Evolutionary conservation across 129 eudicot species (phyloP), one percentile per base, ranked within the genome.

Genomic region (Sambucus nigra): DNA sequence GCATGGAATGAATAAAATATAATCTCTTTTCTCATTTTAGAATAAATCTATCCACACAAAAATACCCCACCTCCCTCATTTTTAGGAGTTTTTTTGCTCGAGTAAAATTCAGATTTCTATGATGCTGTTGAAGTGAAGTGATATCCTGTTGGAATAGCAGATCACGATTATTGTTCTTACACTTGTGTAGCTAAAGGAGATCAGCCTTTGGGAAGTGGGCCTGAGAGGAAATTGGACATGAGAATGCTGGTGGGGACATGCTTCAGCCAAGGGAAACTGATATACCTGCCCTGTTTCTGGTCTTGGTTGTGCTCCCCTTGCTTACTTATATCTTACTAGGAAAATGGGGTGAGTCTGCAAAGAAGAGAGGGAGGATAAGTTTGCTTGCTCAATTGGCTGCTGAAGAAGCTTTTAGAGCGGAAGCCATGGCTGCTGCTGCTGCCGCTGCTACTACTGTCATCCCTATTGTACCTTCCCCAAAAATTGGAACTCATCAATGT

Each of bases 231-330:
- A 56, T 71, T 80, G 85, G 97, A 57, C 77, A 88, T 88, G 97
- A 88, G 80, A 84, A 48, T 73, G 81, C 78, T 76, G 77, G 80
- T 70, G 68, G 35, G 80, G 92, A 70, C 80, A 88, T 88, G 97
- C 88, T 88, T 69, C 70, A 78, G 82, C 80, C 86, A 80, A 78
- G 81, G 77, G 87, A 81, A 80, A 65, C 77, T 61, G 87, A 84
- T 78, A 56, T 84, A 72, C 74, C 82, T 21, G 74, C 68, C 53
- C 71, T 84, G 40, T 71, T 88, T 76, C 31, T 88, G 70, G 75
- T 84, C 80, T 77, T 88, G 19, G 74, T 88, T 60, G 93, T 88
- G 65, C 77, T 88, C 47, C 97, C 97, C 57, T 65, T 88, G 35
- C 69, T 84, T 69, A 60, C 76, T n/a, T 88, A 88, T 59, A 62